Conservation (phyloP, 2,329 filamentous ascomycete species). For the Didymella sp. region DNA sequence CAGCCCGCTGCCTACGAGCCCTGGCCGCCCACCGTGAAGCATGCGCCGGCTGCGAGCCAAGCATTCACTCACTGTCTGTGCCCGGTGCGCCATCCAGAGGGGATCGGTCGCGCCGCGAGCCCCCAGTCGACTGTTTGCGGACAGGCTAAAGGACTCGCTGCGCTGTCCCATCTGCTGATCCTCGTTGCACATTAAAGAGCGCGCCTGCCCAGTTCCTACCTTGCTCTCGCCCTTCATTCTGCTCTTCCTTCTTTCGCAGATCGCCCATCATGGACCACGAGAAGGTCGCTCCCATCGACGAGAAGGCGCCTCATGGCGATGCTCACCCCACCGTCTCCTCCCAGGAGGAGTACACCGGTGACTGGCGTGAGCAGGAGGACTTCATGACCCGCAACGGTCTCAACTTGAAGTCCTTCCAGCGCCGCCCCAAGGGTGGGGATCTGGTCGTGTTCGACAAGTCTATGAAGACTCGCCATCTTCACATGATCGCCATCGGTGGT, state of each 20-base stretch:
- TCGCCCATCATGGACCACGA: conserved; percentile 38
- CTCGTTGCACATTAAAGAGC: conserved; percentile 34
- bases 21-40: conserved; percentile 19
- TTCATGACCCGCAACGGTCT: conserved; percentile 49
- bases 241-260: conserved; percentile 23
- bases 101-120: conserved; percentile 34
- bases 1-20: conserved; percentile 14
- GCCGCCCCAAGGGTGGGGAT: conserved; percentile 35
- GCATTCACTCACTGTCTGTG: conserved; percentile 26
- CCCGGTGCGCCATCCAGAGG: conserved; percentile 26
- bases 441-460: conserved; percentile 46
- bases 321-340: conserved; percentile 26
- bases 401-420: conserved; percentile 46
- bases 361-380: conserved; percentile 43
- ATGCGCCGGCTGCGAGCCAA: conserved; percentile 29
- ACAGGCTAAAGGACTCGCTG: conserved; percentile 27
- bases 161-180: conserved; percentile 37
- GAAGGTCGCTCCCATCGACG: conserved; percentile 30
- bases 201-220: conserved; percentile 11
- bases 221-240: conserved; percentile 12
- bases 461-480: conserved; percentile 65
- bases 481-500: conserved; percentile 66
- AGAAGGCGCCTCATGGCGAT: conserved; percentile 33
- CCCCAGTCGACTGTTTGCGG: conserved; percentile 20
- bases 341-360: conserved; percentile 16